Conservation (phyloP, 148 eudicot species). For the Salicornia ramosissima region DNA sequence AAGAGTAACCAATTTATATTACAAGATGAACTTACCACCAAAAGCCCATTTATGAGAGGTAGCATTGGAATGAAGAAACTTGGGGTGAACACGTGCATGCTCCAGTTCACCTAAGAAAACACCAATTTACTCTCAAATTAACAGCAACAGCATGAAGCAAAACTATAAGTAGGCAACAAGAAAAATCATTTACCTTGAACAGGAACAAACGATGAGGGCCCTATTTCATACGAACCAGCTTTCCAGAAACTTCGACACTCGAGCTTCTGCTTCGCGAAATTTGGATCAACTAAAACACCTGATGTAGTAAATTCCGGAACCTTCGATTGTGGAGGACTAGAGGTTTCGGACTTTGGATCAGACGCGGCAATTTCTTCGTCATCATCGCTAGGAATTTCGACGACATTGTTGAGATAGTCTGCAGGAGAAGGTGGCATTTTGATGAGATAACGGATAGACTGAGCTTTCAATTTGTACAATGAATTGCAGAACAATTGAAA, state of each 20-base stretch:
- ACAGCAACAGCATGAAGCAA: no score
- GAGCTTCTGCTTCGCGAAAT: conserved; percentile 31
- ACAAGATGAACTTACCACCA: conserved; percentile 50
- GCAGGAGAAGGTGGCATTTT: conserved; percentile 18
- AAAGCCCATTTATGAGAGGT: conserved; percentile 99
- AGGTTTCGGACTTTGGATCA: background rate
- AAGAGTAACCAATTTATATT: background rate
- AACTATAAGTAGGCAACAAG: background rate
- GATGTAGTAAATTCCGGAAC: conserved; percentile 7
- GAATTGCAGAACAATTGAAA: no score
- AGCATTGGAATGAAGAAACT: conserved; percentile 98
- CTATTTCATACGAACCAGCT: conserved; percentile 63
- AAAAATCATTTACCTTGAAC: conserved; percentile 33
- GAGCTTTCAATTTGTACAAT: no score
- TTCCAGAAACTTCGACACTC: conserved; percentile 88
- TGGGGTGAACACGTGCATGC: conserved; percentile 97
- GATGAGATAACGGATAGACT: background rate
- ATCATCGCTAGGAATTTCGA: conserved; percentile 62
- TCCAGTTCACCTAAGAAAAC: conserved; percentile 68
- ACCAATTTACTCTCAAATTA: no score
- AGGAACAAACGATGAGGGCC: conserved; percentile 41
- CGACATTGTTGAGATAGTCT: conserved; percentile 30
- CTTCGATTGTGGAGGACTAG: conserved; percentile 11
- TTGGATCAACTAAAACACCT: conserved; percentile 14
- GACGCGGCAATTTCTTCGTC: conserved; percentile 38